Evolutionary conservation across 768 basidiomycete species (phyloP), one percentile per base, ranked within the genome.

Genomic region (Gautieria morchelliformis): DNA sequence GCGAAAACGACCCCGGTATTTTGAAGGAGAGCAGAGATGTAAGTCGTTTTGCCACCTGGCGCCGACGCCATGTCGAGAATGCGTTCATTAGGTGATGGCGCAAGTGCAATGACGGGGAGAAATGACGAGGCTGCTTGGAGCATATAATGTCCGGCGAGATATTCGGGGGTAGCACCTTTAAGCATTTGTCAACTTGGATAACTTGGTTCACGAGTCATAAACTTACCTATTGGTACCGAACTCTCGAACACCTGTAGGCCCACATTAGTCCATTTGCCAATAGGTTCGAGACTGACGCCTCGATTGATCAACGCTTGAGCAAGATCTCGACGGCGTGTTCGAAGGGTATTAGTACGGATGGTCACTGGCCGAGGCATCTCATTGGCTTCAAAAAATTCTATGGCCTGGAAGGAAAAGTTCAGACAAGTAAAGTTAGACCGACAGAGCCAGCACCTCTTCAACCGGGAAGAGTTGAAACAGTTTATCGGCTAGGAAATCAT

Each of bases 221-320:
- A 19, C 48, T 19, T 60, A 81, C 91, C 95, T 60, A 99, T 91
- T 0, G 96, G 96, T 1, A 99, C 93, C 60, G 81, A 85, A 62
- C 89, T 91, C 72, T 97, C 95, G 68, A 98, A 98, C 3, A 99
- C 88, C 70, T 98, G 96, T n/a, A 99, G 78, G 15, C 96, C 96
- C 61, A 97, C 94, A 66, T 97, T 98, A 30, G 91, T 91, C 96
- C 96, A 98, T 73, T 98, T 98, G 32, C 95, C 96, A 62, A 99
- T 94, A 20, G 96, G 94, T 68, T 98, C 95, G 55, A 99, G 80
- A 66, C 91, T 96, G 60, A 98, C 96, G 35, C 96, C 96, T 49
- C 96, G 83, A 69, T 96, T 96, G 64, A 98, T 85, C 37, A 99
- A 77, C 0, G 85, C 79, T 71, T 98, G 95, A 1, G 92, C 95